Conservation (phyloP, 2,329 filamentous ascomycete genomes). For the Incumbomyces lentus region DNA sequence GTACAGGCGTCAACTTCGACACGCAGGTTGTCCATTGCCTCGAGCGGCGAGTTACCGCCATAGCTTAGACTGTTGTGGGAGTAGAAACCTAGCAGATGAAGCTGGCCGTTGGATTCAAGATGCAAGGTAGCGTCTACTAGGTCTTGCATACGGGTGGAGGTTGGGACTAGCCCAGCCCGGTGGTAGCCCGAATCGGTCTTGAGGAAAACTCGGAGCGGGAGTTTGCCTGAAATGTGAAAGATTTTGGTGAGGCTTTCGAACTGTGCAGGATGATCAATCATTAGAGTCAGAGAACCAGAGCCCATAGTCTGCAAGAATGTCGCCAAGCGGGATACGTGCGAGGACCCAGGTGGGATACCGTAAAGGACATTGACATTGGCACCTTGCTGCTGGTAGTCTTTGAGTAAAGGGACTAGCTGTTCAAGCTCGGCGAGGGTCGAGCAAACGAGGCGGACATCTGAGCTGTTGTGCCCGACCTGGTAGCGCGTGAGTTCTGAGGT, state of each 20-base stretch:
- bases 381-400: constrained; percentile 45
- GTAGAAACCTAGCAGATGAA: constrained; percentile 55
- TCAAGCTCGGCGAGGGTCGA: constrained; percentile 69
- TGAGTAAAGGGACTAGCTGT: constrained; percentile 50
- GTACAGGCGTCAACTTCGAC: constrained; percentile 47
- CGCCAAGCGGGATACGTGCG: constrained; percentile 50
- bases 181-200: constrained; percentile 67
- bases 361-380: constrained; percentile 59
- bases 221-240: constrained; percentile 32
- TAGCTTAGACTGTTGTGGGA: constrained; percentile 67
- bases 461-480: constrained; percentile 53
- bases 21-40: constrained; percentile 50
- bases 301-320: constrained; percentile 47
- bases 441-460: constrained; percentile 53
- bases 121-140: constrained; percentile 23
- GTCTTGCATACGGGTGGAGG: constrained; percentile 31
- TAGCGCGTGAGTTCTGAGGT: constrained; percentile 56
- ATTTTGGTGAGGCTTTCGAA: constrained; percentile 41
- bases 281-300: constrained; percentile 47
- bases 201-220: constrained; percentile 50
- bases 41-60: constrained; percentile 40
- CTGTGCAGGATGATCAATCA: constrained; percentile 60
- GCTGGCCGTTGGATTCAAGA: constrained; percentile 22
- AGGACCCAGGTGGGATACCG: constrained; percentile 57
- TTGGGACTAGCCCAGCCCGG: constrained; percentile 55